Evolutionary conservation across 164 flowering plant genomes (phyloP).

Genomic region (Tinospora cordifolia): DNA sequence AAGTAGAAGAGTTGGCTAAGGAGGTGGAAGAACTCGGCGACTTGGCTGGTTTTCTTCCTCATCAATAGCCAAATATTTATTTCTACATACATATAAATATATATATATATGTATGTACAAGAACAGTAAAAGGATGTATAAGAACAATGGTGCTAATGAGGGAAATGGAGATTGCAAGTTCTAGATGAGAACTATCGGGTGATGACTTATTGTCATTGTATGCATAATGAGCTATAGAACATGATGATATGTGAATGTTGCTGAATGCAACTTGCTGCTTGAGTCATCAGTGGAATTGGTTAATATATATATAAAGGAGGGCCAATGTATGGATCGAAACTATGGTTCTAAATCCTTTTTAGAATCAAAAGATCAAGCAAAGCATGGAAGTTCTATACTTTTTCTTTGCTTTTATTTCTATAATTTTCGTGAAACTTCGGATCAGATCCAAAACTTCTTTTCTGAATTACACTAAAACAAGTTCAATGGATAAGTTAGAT

Average conservation of each 20-base stretch:
- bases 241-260: background rate
- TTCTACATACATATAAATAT: conserved; percentile 1
- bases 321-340: background rate
- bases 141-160: background rate
- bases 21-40: conserved; percentile 56
- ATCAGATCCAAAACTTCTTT: no score
- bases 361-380: no score
- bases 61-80: conserved; percentile 4
- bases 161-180: background rate
- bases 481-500: background rate
- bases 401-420: no score
- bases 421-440: no score
- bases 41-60: conserved; percentile 30
- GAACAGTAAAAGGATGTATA: conserved; percentile 4
- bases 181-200: background rate
- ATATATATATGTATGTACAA: no score
- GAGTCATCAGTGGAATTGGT: background rate
- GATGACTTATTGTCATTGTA: background rate
- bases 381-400: no score
- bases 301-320: background rate
- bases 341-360: no score
- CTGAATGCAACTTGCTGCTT: background rate
- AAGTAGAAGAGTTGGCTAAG: conserved; percentile 42
- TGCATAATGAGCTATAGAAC: background rate
- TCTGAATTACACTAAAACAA: background rate